Base-by-base conservation (phyloP, 129 eudicot genomes). In the Centaurea solstitialis region DNA sequence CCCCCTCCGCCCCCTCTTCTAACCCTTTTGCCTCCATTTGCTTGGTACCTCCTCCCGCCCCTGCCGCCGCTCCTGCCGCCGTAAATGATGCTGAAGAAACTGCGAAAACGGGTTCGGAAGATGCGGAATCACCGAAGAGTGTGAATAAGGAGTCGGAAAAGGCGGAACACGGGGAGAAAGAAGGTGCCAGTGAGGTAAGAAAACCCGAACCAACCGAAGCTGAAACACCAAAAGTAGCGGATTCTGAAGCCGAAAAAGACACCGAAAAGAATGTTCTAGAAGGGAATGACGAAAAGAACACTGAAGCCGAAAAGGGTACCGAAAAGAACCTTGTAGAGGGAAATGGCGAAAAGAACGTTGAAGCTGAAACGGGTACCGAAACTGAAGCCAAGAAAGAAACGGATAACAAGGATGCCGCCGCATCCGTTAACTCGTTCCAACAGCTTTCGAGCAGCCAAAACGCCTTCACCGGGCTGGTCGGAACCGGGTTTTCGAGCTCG, bases 401-500 rank as follows among this genome's bases (percentile, higher is more conserved):
- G 13, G 84, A 33, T 20, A 35, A 74, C 11, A 73, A 41, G 9
- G 83, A 78, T 26, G 92, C 77, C 43, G 67, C 88, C 26, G 80
- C 88, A 53, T 59, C 98, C 1, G 86, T 92, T 7, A 89, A 87
- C 85, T 93, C 99, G 0, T 95, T 95, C 75, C 92, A 81, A 47
- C 99, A 93, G 83, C 97, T 92, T 70, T 95, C 99, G 3, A 95
- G 93, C 76, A 84, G 89, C 83, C 94, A 89, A 85, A 95, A 92
- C 65, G 99, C 99, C 10, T 95, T 95, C 79, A 90, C 99, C 0
- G 98, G 99, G 33, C 74, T 95, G 43, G 77, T 85, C 18, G 99
- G 99, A 78, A 87, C 94, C 17, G 99, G 99, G 1, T 92, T 93
- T 76, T 91, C 98, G 2, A 86, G 87, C 74, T 86, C 98, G 10